Percentiles rank a stretch among this genome's conserved stretches.
These are phyloP conservation scores for Eucalyptus coolabah DNA, from an alignment of 345 rosid genomes.

Conservation along the genomic window DNA sequence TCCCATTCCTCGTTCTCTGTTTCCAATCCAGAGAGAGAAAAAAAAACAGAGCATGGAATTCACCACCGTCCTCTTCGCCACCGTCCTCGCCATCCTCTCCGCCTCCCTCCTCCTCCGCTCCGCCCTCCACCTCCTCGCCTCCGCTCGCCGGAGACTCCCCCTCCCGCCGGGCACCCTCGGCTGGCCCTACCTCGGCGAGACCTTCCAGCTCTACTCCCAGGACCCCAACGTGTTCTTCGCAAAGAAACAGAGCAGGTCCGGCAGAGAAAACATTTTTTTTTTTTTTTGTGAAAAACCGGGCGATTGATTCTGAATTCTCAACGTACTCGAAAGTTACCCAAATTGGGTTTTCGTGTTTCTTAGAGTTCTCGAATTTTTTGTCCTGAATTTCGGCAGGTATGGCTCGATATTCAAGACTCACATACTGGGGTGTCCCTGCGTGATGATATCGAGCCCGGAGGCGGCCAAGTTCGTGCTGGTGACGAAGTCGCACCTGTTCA, in stretches of 20 bases:
- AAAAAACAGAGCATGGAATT: neutral
- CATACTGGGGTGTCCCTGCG: constrained; percentile 45
- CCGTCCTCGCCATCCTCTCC: neutral
- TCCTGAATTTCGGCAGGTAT: constrained; percentile 3
- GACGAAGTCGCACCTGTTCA: constrained; percentile 31
- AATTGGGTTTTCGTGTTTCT: neutral
- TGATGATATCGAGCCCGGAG: constrained; percentile 36
- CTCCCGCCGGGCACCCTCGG: constrained; percentile 60
- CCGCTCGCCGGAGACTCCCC: neutral
- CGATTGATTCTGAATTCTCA: neutral
- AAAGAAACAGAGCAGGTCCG: constrained; percentile 21
- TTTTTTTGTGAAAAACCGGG: neutral
- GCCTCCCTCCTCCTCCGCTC: neutral
- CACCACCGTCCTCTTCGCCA: neutral
- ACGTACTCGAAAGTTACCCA: neutral
- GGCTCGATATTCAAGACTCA: constrained; percentile 42
- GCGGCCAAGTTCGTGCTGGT: constrained; percentile 38
- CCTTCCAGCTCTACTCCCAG: constrained; percentile 36
- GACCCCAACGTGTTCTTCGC: constrained; percentile 40
- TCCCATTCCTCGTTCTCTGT: neutral
- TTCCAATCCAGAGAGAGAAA: neutral
- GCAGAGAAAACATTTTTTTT: neutral
- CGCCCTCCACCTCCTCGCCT: neutral
- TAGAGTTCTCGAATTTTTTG: no score
- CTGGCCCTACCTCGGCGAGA: constrained; percentile 52